Conservation (phyloP, 2,329 filamentous ascomycete species). For the Aspergillus uvarum region DNA sequence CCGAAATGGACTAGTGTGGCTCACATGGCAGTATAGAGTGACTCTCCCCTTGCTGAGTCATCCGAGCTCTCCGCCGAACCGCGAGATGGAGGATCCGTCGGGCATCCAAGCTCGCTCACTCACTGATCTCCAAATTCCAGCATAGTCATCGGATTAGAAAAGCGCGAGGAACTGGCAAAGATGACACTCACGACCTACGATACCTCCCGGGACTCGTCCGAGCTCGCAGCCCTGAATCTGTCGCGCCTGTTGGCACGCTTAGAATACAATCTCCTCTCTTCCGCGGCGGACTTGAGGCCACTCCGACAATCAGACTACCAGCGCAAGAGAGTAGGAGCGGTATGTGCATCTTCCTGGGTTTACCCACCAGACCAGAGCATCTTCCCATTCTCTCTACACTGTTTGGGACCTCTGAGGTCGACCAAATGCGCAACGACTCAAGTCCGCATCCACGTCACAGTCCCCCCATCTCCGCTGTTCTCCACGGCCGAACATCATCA, state of each 20-base stretch:
- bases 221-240: constrained; percentile 40
- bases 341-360: constrained; percentile 21
- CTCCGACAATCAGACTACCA: constrained; percentile 44
- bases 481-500: background rate
- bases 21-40: background rate
- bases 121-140: background rate
- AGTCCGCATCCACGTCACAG: background rate
- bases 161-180: constrained; percentile 1
- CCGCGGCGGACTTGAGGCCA: constrained; percentile 36
- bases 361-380: too few species aligned
- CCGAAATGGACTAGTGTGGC: background rate
- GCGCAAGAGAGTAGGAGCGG: constrained; percentile 43
- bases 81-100: background rate
- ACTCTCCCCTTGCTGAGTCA: background rate
- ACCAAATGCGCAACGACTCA: background rate
- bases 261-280: constrained; percentile 45
- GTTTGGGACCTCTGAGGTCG: background rate
- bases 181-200: constrained; percentile 25
- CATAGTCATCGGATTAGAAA: background rate
- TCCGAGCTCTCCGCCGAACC: background rate
- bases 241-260: constrained; percentile 45
- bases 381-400: too few species aligned
- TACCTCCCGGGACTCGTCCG: constrained; percentile 21
- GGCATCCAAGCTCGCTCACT: background rate
- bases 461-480: background rate